Evolutionary conservation across 306 rosid genomes (phyloP), one percentile per base, ranked within the genome.

Genomic region (Gastrolobium bilobum): DNA sequence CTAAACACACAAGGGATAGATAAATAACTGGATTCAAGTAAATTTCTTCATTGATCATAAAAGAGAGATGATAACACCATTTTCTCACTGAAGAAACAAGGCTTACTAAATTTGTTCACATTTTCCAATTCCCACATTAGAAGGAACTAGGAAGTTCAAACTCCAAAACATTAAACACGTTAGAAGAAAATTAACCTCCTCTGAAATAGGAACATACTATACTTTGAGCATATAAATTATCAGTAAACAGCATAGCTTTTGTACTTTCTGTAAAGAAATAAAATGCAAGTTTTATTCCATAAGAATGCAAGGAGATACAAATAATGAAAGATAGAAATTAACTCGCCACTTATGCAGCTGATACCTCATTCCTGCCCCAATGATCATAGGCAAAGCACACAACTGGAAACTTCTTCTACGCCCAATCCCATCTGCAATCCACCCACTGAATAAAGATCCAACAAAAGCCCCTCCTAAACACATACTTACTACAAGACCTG

Each of bases 401-500:
- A 91, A 79, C 84, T 93, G 97, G 68, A 93, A 91, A 84, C 90
- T 91, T 85, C 98, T 91, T 80, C 86, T 88, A 57, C 92, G 91
- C 73, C 98, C 98, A 79, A 93, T 87, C 78, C 94, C 90, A 79
- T 93, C 97, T 13, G 91, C 87, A 72, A 91, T 84, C 88, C 86
- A 91, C 29, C 98, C 97, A 50, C 97, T 91, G 68, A 93, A 86
- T 64, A 91, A 59, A 61, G 94, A 93, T 77, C 98, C 98, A 83
- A 84, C 47, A 84, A 93, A 91, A 73, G 98, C 97, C 33, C 90
- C 94, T 67, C 94, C 98, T 85, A 93, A 81, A 79, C 98, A 91
- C 11, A 86, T 85, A 87, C 98, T 93, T 79, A 93, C 98, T 20
- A 91, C 98, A 53, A 93, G 94, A 85, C 98, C 97, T 93, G 75